Evolutionary conservation across 768 basidiomycete genomes (phyloP).

Genomic region (Pleurotus platypus): DNA sequence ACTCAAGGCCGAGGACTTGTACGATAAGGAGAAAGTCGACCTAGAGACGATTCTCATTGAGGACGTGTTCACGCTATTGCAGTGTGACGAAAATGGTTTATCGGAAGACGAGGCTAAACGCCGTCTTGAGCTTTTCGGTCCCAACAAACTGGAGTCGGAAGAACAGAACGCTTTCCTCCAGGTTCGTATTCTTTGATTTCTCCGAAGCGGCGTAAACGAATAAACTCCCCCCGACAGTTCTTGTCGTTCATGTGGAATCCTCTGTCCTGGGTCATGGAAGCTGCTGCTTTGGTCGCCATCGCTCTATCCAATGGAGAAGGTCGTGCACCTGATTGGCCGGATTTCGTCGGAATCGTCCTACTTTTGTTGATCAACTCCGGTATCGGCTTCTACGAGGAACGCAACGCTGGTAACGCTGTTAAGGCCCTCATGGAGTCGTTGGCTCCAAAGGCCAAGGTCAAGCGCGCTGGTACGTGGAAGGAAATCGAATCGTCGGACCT

Average conservation of each 20-base stretch:
- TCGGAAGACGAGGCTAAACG: slow-evolving; percentile 67
- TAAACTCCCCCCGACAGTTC: slow-evolving; percentile 45
- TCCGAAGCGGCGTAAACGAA: too few species aligned
- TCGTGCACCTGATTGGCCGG: slow-evolving; percentile 91
- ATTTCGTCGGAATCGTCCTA: slow-evolving; percentile 94
- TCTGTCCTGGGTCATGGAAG: slow-evolving; percentile 99
- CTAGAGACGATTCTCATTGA: slow-evolving; percentile 95
- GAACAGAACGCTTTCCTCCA: slow-evolving; percentile 91
- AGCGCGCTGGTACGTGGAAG: slow-evolving; percentile 77
- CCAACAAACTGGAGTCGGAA: slow-evolving; percentile 90
- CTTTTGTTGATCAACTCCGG: slow-evolving; percentile 91
- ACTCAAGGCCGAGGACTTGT: slow-evolving; percentile 88
- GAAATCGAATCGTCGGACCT: slow-evolving; percentile 90
- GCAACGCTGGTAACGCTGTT: slow-evolving; percentile 96
- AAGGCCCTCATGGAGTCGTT: slow-evolving; percentile 99
- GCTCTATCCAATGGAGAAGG: slow-evolving; percentile 90
- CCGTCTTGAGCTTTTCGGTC: slow-evolving; percentile 91
- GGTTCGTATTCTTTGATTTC: slow-evolving; percentile 31
- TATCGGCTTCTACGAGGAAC: slow-evolving; percentile 98
- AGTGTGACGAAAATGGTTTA: slow-evolving; percentile 85
- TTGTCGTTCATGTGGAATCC: slow-evolving; percentile 99
- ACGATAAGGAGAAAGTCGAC: slow-evolving; percentile 99
- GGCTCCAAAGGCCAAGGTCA: slow-evolving; percentile 95
- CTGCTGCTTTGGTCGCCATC: slow-evolving; percentile 91
- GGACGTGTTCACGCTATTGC: slow-evolving; percentile 94